Base-by-base conservation (phyloP, 2,329 filamentous ascomycete genomes). In the Colletotrichum incanum region DNA sequence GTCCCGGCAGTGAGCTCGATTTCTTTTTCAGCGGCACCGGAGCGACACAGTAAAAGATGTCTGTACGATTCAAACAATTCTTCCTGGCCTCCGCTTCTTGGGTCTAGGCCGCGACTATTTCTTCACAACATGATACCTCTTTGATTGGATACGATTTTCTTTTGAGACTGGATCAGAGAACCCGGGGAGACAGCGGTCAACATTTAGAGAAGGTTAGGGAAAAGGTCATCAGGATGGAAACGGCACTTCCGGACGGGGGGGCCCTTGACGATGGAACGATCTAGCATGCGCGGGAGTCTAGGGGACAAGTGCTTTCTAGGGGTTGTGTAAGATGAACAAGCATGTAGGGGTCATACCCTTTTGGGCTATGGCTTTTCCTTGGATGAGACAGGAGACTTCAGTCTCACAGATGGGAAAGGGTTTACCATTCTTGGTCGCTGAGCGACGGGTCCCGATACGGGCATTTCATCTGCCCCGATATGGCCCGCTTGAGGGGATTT, bases 1-100 rank as follows among this genome's bases (percentile, higher is more conserved):
- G 92, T 0, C 89, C 91, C 12, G 92, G 92, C 16, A 92, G 88
- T 75, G 93, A 96, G 78, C 83, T 96, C 76, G 93, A 96, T 79
- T 95, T 94, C 82, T 95, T 95, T 78, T 82, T 95, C 37, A 80
- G 77, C 2, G 80, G 80, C 8, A 66, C 67, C 37, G 74, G 72
- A 54, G 61, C 65, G 23, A 58, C 73, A 50, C 71, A 76, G 45
- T 75, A 69, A 65, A 23, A 41, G 3, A n/a, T 23, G 41, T 14
- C 12, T 61, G 49, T 50, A 56, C 49, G 67, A 61, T 66, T 61
- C 54, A 39, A 49, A 37, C 43, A 45, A 59, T 56, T 47, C 8
- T 39, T 49, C 3, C 45, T 26, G 43, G 34, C 20, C 37, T 39
- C 26, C 49, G 26, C 16, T 26, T 45, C 43, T 6, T 8, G 37